These are phyloP conservation scores for Bryopsis sp. DNA, from an alignment of 139 green algal species.

Conservation along the genomic window DNA sequence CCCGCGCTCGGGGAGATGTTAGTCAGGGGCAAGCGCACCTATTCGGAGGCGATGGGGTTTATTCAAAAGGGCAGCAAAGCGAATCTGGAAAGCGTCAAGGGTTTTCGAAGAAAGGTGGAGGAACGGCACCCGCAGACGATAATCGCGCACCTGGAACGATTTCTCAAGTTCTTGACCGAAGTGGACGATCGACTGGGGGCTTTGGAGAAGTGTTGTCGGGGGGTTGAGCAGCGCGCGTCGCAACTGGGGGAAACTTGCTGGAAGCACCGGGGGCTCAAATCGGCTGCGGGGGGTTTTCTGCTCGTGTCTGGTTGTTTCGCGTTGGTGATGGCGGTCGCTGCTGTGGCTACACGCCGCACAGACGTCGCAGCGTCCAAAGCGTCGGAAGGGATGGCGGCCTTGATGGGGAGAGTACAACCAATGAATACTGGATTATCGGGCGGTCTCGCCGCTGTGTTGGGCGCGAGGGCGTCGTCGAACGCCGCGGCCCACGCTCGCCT, in stretches of 20 bases:
- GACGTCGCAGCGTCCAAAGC: too few species aligned
- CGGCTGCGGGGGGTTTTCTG: not conserved
- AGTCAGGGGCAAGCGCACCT: not conserved
- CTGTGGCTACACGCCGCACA: not conserved
- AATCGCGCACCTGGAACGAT: not conserved
- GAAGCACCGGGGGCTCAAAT: not conserved
- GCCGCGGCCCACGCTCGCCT: not conserved
- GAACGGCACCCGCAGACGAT: not conserved
- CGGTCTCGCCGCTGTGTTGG: not conserved
- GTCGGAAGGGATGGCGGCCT: not conserved
- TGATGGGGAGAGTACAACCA: not conserved
- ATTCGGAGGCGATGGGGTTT: not conserved
- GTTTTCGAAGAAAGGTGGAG: not conserved
- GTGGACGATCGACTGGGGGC: not conserved
- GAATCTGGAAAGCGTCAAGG: not conserved
- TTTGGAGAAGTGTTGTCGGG: not conserved
- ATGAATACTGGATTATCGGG: not conserved
- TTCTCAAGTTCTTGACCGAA: not conserved
- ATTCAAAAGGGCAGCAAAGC: not conserved
- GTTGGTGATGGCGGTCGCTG: not conserved
- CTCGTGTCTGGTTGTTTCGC: not conserved
- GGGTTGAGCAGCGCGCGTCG: not conserved
- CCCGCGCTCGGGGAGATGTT: not conserved
- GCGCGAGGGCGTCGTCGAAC: not conserved
- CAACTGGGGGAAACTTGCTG: not conserved